Base-by-base conservation (phyloP, 2,329 filamentous ascomycete species). In the Mariannaea elegans region DNA sequence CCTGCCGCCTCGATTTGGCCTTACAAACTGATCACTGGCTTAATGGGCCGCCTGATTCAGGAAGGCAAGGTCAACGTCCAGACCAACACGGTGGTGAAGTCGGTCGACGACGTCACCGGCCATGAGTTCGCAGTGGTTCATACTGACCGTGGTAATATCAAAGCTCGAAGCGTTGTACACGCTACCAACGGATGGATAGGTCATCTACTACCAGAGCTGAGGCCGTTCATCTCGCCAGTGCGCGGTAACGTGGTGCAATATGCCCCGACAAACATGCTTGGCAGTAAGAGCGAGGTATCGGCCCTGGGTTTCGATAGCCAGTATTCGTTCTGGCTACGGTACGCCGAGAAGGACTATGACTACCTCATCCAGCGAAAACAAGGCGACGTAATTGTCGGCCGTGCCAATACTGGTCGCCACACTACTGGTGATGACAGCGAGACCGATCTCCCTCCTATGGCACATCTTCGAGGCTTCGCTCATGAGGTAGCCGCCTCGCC, bases 161-260 rank as follows among this genome's bases (percentile, higher is more conserved):
- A 46, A 16, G 64, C 66, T 7, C 57, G 39, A 3, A 49, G 65
- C 4, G 59, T 73, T 12, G 56, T 73, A 0, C 67, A 71, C 21
- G 68, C 69, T 4, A 70, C 69, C 8, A 73, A 73, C 31, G 70
- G 54, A n/a, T 72, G 66, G 59, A 48, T 70, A 13, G 62, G 68
- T 8, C 54, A 62, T n/a, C 52, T 71, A 1, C 38, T 72, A 2
- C 69, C 65, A 3, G 68, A 71, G 36, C 51, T 71, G 57, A 44
- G 61, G n/a, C 51, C 21, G 7, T 59, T 47, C 3, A 29, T 56
- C 4, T 62, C 51, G 6, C 55, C 58, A 2, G 60, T 59, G 7
- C 14, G 62, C 4, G 58, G 21, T 3, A 61, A 62, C 27, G 59
- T 60, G 1, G 41, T 61, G 4, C 23, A 31, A 1, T 31, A n/a